Conservation (phyloP, 768 basidiomycete species). For the Lactarius deliciosus region DNA sequence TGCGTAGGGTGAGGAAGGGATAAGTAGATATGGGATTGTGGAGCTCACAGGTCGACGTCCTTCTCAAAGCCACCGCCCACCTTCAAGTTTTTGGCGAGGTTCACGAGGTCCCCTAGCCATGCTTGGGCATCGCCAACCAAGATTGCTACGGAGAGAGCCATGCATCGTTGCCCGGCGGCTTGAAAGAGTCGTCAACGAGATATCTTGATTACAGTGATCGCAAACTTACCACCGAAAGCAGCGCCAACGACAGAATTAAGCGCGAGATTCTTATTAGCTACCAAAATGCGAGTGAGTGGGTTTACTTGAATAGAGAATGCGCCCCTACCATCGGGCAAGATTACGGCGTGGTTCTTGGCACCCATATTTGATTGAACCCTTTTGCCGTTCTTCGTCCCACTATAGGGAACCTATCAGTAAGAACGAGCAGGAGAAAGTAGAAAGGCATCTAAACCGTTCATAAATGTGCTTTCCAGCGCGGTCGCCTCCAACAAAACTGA, state of each 20-base stretch:
- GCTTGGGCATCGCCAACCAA: conserved; percentile 76
- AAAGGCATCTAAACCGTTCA: conserved; percentile 53
- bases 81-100: conserved; percentile 75
- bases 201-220: conserved; percentile 24
- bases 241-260: conserved; percentile 92
- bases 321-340: conserved; percentile 86
- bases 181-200: conserved; percentile 30
- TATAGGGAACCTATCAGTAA: conserved; percentile 34
- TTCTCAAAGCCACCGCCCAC: conserved; percentile 91
- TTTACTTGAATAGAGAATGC: background rate
- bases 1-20: conserved; percentile 32
- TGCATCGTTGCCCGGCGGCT: conserved; percentile 97
- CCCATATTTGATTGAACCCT: conserved; percentile 71
- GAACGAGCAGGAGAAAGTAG: background rate
- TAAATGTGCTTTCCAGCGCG: conserved; percentile 93
- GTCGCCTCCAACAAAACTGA: conserved; percentile 96
- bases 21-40: conserved; percentile 1
- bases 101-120: conserved; percentile 86
- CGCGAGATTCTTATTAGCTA: conserved; percentile 89
- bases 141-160: conserved; percentile 91
- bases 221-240: conserved; percentile 75
- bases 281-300: background rate
- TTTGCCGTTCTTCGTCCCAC: conserved; percentile 85
- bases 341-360: conserved; percentile 94
- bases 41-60: conserved; percentile 73